phyloP scores from a whole-genome alignment of 768 basidiomycete genomes.

The Amanita thiersii region DNA sequence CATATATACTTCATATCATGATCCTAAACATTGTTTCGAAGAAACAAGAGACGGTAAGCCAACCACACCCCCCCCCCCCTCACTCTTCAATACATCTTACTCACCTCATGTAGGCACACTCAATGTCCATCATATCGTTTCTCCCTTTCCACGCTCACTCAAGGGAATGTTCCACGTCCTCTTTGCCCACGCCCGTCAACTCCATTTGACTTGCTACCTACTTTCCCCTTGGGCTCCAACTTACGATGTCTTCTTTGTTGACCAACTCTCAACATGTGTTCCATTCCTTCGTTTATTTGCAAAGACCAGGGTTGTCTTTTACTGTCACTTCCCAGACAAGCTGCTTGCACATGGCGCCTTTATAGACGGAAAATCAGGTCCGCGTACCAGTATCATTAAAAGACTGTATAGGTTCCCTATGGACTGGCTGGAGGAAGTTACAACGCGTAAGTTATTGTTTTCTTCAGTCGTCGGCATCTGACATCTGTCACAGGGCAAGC shows the following conservation, averaged over 20 bases:
- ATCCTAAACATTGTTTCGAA: slow-evolving; percentile 82
- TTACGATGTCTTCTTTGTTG: slow-evolving; percentile 88
- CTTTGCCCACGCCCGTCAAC: slow-evolving; percentile 81
- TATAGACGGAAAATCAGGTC: slow-evolving; percentile 40
- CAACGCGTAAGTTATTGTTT: slow-evolving; percentile 57
- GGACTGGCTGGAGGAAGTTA: slow-evolving; percentile 84
- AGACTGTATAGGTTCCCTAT: slow-evolving; percentile 79
- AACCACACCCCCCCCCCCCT: neutral
- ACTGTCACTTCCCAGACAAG: slow-evolving; percentile 98
- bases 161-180: slow-evolving; percentile 82
- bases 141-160: slow-evolving; percentile 76
- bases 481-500: slow-evolving; percentile 59
- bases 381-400: slow-evolving; percentile 48
- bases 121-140: slow-evolving; percentile 57
- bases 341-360: slow-evolving; percentile 69
- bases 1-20: slow-evolving; percentile 91
- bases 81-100: neutral
- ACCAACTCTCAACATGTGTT: slow-evolving; percentile 90
- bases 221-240: slow-evolving; percentile 35
- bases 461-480: slow-evolving; percentile 3
- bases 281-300: slow-evolving; percentile 68
- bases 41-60: slow-evolving; percentile 86
- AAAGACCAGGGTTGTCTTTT: slow-evolving; percentile 84
- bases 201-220: slow-evolving; percentile 72
- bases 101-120: slow-evolving; percentile 55